Evolutionary conservation across 2,329 filamentous ascomycete genomes (phyloP), one percentile per base, ranked within the genome.

Genomic region (Chalara sp.): DNA sequence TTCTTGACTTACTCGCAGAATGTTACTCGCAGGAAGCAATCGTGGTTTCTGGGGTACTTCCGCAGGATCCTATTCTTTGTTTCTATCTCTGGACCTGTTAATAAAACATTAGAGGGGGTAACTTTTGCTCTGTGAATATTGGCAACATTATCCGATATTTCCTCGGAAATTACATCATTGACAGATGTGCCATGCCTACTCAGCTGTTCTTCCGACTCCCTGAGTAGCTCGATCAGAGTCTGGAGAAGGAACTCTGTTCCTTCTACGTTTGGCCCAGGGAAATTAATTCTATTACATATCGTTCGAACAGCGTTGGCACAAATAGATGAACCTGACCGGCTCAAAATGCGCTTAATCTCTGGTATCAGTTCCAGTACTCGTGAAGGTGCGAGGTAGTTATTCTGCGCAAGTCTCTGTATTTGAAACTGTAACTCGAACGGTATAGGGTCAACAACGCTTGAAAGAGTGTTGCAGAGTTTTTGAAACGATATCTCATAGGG

Each of bases 41-140:
- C 79, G 1, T 75, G 75, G 50, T 82, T 72, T 0, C 76, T 60
- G 0, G 74, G 65, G 55, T 83, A 88, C 55, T 80, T 79, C n/a
- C 87, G 78, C 12, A 91, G 69, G 3, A 91, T 79, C 5, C 85
- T 74, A 60, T 90, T 90, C 52, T 80, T 83, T 6, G 78, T 78
- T 62, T 89, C 86, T 1, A 78, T 69, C 46, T 84, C 81, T 0
- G 84, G 84, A 0, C 83, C 83, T 6, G 73, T 69, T 0, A 86
- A 70, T 21, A 71, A 72, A 21, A 80, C 70, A 1, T 79, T 72
- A 0, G 79, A 75, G 0, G 84, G 84, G 0, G 82, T 86, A 7
- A 87, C 75, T 35, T 55, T 59, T 2, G 53, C 56, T 21, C 58
- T 54, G 46, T 59, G 59, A 37, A 65, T 59, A 10, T 57, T 49